Conservation (phyloP, 164 flowering plant species). For the Annona cherimola region DNA sequence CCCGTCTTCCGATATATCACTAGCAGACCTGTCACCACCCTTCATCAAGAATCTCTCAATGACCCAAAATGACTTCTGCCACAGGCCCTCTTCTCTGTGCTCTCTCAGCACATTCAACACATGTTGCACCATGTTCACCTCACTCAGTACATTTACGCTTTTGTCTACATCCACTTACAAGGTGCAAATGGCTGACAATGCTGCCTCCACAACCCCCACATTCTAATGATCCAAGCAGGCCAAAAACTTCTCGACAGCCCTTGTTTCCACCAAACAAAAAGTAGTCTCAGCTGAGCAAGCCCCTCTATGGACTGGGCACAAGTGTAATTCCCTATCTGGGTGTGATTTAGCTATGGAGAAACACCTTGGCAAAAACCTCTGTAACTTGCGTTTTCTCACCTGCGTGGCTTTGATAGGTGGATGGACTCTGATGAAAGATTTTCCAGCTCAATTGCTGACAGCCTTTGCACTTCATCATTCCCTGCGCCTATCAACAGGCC, state of each 20-base stretch:
- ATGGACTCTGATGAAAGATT: slow-evolving; percentile 57
- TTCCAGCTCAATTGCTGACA: slow-evolving; percentile 62
- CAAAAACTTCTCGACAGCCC: slow-evolving; percentile 55
- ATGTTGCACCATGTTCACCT: slow-evolving; percentile 33
- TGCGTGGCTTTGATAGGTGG: slow-evolving; percentile 47
- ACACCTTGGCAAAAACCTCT: slow-evolving; percentile 27
- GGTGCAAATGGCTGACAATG: slow-evolving; percentile 63
- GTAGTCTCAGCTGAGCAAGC: slow-evolving; percentile 62
- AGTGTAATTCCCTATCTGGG: slow-evolving; percentile 20
- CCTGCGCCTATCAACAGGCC: slow-evolving; percentile 48
- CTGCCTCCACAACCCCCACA: slow-evolving; percentile 60
- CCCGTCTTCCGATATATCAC: slow-evolving; percentile 58
- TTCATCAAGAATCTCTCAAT: slow-evolving; percentile 56
- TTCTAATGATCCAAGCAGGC: slow-evolving; percentile 58
- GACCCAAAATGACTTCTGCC: slow-evolving; percentile 66
- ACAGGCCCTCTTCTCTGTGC: slow-evolving; percentile 44
- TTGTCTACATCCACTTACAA: slow-evolving; percentile 54
- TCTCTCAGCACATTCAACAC: slow-evolving; percentile 51
- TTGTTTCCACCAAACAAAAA: slow-evolving; percentile 65
- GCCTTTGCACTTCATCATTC: slow-evolving; percentile 64
- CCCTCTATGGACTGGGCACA: slow-evolving; percentile 69
- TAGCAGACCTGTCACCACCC: slow-evolving; percentile 43
- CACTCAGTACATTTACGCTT: slow-evolving; percentile 47
- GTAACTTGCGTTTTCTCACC: slow-evolving; percentile 29
- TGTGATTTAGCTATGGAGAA: slow-evolving; percentile 24